phyloP scores from a whole-genome alignment of 1,284 basidiomycete genomes.

The Ceratobasidium sp. region DNA sequence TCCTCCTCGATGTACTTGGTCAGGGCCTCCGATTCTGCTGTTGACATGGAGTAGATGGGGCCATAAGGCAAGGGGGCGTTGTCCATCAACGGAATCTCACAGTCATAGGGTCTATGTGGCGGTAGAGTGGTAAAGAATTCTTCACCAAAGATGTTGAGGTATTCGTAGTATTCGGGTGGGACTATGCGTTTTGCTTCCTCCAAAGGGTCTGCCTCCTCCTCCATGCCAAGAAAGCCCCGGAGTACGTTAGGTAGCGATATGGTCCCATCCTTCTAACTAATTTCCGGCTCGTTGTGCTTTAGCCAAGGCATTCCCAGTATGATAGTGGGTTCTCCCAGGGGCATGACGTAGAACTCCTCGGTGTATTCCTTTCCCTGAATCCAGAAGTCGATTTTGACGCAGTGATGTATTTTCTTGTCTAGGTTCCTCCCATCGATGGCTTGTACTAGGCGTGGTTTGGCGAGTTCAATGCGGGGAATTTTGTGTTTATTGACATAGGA shows the following conservation, averaged over 20 bases:
- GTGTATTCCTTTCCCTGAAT: no score
- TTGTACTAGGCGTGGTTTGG: no score
- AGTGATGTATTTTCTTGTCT: neutral
- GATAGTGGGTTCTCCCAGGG: neutral
- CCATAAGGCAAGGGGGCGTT: neutral
- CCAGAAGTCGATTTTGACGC: neutral
- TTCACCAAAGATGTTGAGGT: neutral
- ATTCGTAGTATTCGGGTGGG: neutral
- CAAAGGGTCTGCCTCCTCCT: no score
- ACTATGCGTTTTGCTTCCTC: no score
- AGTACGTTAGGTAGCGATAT: no score
- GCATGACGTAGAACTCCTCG: neutral
- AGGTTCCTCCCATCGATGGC: neutral
- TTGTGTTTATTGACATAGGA: no score
- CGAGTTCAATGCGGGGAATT: no score
- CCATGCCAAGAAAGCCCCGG: neutral
- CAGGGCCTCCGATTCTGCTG: neutral
- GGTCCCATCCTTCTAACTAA: neutral
- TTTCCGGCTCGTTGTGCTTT: constrained; percentile 8
- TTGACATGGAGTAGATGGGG: constrained; percentile 5
- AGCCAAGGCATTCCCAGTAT: constrained; percentile 19
- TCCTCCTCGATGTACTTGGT: constrained; percentile 24
- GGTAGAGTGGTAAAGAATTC: no score
- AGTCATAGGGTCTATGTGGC: neutral
- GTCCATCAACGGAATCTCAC: constrained; percentile 15